phyloP scores from a whole-genome alignment of 1,284 basidiomycete species.

The Schizophyllum commune region DNA sequence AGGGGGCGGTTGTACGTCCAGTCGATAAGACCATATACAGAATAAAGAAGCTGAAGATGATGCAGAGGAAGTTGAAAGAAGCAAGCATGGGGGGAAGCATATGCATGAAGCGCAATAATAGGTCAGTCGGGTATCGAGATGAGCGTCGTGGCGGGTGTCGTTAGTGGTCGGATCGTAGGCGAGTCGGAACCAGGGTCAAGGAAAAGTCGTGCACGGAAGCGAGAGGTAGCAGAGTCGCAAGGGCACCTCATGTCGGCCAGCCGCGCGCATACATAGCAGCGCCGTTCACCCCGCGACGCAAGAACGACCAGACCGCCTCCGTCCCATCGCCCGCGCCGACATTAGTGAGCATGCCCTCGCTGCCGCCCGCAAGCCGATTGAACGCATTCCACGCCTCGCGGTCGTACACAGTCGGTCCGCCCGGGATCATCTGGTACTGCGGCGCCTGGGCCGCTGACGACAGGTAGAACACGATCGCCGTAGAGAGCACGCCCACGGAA shows the following conservation, averaged over 20 bases:
- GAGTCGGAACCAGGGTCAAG: not conserved
- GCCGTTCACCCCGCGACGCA: conserved; percentile 58
- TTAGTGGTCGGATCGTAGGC: not conserved
- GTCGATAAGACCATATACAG: not conserved
- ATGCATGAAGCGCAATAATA: conserved; percentile 3
- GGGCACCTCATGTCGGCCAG: conserved; percentile 48
- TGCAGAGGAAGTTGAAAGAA: too few species aligned
- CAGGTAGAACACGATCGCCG: conserved; percentile 38
- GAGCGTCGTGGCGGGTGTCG: too few species aligned
- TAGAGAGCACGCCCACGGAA: conserved; percentile 27
- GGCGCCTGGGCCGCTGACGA: conserved; percentile 39
- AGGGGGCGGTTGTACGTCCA: not conserved
- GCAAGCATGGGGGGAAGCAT: conserved; percentile 1
- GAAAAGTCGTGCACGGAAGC: not conserved
- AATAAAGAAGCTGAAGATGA: too few species aligned
- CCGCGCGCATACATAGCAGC: conserved; percentile 66
- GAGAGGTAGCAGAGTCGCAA: conserved; percentile 4
- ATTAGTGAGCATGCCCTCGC: conserved; percentile 47
- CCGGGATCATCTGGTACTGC: conserved; percentile 45
- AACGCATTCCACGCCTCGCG: conserved; percentile 72
- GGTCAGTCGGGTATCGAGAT: too few species aligned
- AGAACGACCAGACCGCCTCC: conserved; percentile 49
- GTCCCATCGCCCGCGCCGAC: conserved; percentile 27
- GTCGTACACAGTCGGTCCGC: conserved; percentile 67
- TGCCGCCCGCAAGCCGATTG: conserved; percentile 58